phyloP scores from a whole-genome alignment of 225 moss, liverwort and hornwort genomes.

The Thuidium tamariscinum region DNA sequence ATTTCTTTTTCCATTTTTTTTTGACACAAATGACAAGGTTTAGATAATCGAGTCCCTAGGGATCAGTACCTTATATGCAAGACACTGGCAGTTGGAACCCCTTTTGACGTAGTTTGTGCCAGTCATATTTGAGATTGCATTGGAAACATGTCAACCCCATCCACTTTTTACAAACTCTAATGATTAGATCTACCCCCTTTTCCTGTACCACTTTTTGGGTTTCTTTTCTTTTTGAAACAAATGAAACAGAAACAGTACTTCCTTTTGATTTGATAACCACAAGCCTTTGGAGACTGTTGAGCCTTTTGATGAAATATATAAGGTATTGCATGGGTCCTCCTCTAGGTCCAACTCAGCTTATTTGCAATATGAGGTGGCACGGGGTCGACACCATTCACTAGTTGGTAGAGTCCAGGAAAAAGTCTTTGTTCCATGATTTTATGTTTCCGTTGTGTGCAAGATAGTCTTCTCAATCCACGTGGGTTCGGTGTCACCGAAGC shows the following conservation, averaged over 20 bases:
- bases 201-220: no score
- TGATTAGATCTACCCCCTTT: not conserved
- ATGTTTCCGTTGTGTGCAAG: no score
- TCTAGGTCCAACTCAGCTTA: not conserved
- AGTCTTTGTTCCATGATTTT: not conserved
- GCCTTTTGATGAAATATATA: not conserved
- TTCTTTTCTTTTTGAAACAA: no score
- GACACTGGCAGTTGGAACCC: not conserved
- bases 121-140: not conserved
- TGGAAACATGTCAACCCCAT: not conserved
- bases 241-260: no score
- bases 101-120: not conserved
- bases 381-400: not conserved
- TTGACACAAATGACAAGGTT: no score
- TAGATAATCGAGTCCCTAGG: not conserved
- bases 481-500: accelerated
- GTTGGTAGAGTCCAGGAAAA: not conserved
- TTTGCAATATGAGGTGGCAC: not conserved
- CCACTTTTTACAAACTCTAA: not conserved
- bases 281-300: no score
- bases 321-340: not conserved
- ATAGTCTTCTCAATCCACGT: not conserved
- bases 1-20: not conserved
- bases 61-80: not conserved
- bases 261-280: no score